These are phyloP conservation scores for Cladosporium sp. DNA, from an alignment of 2,329 filamentous ascomycete genomes.

Conservation along the genomic window DNA sequence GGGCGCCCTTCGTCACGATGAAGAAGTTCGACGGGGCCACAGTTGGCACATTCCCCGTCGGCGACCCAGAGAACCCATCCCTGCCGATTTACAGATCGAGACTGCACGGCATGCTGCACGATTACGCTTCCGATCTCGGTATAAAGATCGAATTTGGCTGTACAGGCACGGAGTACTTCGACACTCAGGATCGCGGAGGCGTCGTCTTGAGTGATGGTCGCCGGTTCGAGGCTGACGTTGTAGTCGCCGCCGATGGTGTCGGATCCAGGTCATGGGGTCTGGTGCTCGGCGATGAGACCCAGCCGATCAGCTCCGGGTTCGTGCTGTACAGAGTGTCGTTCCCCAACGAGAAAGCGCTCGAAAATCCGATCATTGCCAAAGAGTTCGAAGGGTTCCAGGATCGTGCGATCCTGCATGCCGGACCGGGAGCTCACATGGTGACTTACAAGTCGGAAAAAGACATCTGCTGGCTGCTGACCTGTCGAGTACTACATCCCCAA, in stretches of 20 bases:
- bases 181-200: not conserved
- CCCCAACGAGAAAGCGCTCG: not conserved
- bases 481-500: not conserved
- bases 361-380: not conserved
- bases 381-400: not conserved
- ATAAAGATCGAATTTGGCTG: not conserved
- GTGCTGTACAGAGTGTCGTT: not conserved
- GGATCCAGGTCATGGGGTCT: not conserved
- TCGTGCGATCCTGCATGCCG: not conserved
- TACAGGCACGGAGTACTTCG: not conserved
- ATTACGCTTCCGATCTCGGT: not conserved
- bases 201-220: not conserved
- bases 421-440: not conserved
- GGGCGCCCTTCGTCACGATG: not conserved
- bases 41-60: not conserved
- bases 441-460: not conserved
- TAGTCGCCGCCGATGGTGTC: not conserved
- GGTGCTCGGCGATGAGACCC: not conserved
- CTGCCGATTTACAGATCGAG: not conserved
- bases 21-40: not conserved
- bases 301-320: not conserved
- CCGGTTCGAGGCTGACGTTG: not conserved
- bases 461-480: not conserved
- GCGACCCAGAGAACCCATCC: not conserved
- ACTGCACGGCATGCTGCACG: not conserved